These are phyloP conservation scores for Metschnikowia cerradonensis DNA, from an alignment of 805 yeast species.

Conservation along the genomic window DNA sequence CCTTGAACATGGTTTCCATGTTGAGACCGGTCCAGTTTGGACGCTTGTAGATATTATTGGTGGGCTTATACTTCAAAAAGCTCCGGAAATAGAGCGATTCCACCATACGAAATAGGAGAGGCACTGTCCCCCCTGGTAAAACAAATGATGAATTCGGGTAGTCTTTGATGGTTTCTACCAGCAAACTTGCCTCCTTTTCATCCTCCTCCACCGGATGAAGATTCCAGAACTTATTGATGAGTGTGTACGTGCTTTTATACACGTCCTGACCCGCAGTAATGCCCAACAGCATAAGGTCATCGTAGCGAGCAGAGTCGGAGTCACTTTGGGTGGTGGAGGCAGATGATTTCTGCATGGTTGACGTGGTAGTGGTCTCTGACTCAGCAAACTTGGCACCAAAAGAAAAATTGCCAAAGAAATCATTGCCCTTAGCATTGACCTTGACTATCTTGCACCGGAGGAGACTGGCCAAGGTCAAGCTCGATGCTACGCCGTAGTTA, in stretches of 20 bases:
- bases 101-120: slow-evolving; percentile 64
- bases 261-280: slow-evolving; percentile 27
- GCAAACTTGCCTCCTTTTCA: slow-evolving; percentile 5
- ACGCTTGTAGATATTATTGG: slow-evolving; percentile 30
- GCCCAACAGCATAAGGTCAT: slow-evolving; percentile 22
- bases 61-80: slow-evolving; percentile 41
- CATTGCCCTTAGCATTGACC: slow-evolving; percentile 21
- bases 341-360: slow-evolving; percentile 7
- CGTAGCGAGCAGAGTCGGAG: slow-evolving; percentile 10
- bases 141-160: slow-evolving; percentile 56
- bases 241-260: slow-evolving; percentile 32
- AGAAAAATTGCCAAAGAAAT: slow-evolving; percentile 22
- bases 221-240: slow-evolving; percentile 43
- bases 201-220: slow-evolving; percentile 42
- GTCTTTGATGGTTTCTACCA: slow-evolving; percentile 18
- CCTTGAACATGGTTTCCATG: slow-evolving; percentile 38
- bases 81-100: slow-evolving; percentile 64
- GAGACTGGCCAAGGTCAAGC: slow-evolving; percentile 46
- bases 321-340: neutral
- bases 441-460: slow-evolving; percentile 46
- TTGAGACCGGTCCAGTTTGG: slow-evolving; percentile 46
- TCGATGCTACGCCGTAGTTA: slow-evolving; percentile 58
- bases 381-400: slow-evolving; percentile 13
- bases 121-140: slow-evolving; percentile 75
- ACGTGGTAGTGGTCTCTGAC: slow-evolving; percentile 13